phyloP scores from a whole-genome alignment of 345 rosid species.

The Angophora floribunda region DNA sequence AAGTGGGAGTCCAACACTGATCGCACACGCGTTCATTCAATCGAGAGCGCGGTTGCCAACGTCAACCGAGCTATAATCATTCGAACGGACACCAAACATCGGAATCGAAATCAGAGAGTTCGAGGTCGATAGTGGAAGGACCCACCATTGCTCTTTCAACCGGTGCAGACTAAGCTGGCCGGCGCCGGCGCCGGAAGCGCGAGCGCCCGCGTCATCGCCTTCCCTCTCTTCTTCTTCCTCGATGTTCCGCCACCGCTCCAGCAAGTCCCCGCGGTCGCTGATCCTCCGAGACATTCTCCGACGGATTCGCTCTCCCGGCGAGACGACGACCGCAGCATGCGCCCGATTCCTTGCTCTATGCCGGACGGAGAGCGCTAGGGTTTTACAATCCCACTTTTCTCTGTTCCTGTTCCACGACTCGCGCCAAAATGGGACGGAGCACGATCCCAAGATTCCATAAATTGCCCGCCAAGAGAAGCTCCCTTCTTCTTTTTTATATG shows the following conservation, averaged over 20 bases:
- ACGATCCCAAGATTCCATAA: background rate
- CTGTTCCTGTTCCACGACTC: background rate
- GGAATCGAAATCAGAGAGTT: background rate
- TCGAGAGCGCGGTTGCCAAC: background rate
- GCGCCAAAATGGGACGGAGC: background rate
- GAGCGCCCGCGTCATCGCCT: background rate
- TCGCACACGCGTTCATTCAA: background rate
- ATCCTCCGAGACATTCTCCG: background rate
- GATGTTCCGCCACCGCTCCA: conserved; percentile 68
- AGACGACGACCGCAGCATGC: background rate
- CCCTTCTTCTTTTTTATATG: background rate
- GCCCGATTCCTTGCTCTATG: background rate
- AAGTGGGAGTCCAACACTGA: background rate
- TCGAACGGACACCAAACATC: background rate
- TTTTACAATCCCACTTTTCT: background rate
- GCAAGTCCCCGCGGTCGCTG: conserved; percentile 14
- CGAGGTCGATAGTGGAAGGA: background rate
- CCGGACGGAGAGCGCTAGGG: background rate
- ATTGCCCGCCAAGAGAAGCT: background rate
- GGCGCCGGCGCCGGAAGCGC: conserved; percentile 19
- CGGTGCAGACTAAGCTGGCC: conserved; percentile 34
- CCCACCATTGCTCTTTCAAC: conserved; percentile 79
- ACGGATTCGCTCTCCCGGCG: background rate
- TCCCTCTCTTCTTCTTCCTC: conserved; percentile 55
- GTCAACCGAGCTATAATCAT: background rate